Percentiles rank a stretch among this genome's conserved stretches.
Evolutionary conservation across 345 rosid genomes (phyloP).

Genomic region (Brassica carinata): DNA sequence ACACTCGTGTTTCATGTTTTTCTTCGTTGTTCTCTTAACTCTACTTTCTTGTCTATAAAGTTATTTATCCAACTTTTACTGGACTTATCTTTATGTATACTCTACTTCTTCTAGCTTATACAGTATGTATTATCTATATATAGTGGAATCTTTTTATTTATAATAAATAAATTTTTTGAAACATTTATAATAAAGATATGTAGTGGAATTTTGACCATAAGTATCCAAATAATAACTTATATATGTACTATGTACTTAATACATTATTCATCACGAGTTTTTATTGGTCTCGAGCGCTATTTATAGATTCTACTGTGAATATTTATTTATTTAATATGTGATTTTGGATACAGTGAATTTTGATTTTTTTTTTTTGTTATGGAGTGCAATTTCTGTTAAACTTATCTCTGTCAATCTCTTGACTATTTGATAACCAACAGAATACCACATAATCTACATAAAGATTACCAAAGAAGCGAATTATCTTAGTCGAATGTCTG

Average conservation of each 20-base stretch:
- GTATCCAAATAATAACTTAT: not conserved
- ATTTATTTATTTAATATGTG: not conserved
- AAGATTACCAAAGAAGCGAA: conserved; percentile 2
- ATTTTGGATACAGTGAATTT: no score
- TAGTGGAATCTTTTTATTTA: not conserved
- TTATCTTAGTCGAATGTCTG: conserved; percentile 22
- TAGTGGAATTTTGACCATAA: not conserved
- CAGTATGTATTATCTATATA: not conserved
- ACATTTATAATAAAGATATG: not conserved
- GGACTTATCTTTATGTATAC: not conserved
- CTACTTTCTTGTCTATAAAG: not conserved
- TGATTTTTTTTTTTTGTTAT: no score
- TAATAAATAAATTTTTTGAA: not conserved
- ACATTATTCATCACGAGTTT: not conserved
- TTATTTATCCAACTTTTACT: conserved; percentile 5
- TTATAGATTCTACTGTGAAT: not conserved
- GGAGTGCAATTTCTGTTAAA: not conserved
- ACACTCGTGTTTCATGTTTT: conserved; percentile 31
- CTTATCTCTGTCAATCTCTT: not conserved
- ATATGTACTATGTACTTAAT: not conserved
- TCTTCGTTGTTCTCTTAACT: not conserved
- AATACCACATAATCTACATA: no score
- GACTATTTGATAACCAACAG: not conserved
- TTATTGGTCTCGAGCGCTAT: not conserved
- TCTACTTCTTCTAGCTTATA: conserved; percentile 2